These are phyloP conservation scores for Mayamaea pseudoterrestris DNA, from an alignment of 108 stramenopile species.

Conservation along the genomic window DNA sequence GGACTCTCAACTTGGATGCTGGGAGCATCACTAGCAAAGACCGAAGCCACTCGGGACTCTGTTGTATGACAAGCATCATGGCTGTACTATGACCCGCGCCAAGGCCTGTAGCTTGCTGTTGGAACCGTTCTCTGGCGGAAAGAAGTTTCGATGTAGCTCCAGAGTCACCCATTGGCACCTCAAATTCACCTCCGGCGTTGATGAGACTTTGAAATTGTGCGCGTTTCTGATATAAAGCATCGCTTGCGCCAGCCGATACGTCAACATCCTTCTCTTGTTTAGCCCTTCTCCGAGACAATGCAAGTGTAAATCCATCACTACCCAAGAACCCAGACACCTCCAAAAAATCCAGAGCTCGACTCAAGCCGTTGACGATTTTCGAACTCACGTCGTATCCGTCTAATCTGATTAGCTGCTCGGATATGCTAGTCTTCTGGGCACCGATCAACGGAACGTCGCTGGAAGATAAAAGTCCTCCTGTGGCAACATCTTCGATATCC, in stretches of 20 bases:
- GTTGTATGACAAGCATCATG: slow-evolving; percentile 46
- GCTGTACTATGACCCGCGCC: slow-evolving; percentile 17
- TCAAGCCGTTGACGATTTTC: slow-evolving; percentile 64
- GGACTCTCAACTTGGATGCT: slow-evolving; percentile 50
- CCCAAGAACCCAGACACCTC: slow-evolving; percentile 72
- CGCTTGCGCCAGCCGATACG: slow-evolving; percentile 63
- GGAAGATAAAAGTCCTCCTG: slow-evolving; percentile 35
- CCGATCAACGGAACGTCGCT: slow-evolving; percentile 31
- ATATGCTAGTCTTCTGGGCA: slow-evolving; percentile 51
- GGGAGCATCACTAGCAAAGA: slow-evolving; percentile 52
- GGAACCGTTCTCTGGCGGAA: slow-evolving; percentile 53
- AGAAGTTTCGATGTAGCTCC: slow-evolving; percentile 32
- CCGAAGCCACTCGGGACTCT: slow-evolving; percentile 74
- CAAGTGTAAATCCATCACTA: slow-evolving; percentile 27
- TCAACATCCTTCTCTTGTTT: slow-evolving; percentile 19
- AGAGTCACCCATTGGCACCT: slow-evolving; percentile 13
- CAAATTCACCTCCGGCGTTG: slow-evolving; percentile 23
- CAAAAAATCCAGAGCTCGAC: slow-evolving; percentile 58
- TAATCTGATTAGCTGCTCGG: slow-evolving; percentile 62
- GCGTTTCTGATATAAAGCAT: slow-evolving; percentile 52
- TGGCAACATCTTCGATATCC: slow-evolving; percentile 64
- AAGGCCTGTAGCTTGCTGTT: slow-evolving; percentile 7
- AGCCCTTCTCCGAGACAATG: no score
- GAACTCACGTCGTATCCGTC: slow-evolving; percentile 76
- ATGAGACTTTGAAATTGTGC: slow-evolving; percentile 30